phyloP scores from a whole-genome alignment of 2,329 filamentous ascomycete genomes.

The Botrytis medusae region DNA sequence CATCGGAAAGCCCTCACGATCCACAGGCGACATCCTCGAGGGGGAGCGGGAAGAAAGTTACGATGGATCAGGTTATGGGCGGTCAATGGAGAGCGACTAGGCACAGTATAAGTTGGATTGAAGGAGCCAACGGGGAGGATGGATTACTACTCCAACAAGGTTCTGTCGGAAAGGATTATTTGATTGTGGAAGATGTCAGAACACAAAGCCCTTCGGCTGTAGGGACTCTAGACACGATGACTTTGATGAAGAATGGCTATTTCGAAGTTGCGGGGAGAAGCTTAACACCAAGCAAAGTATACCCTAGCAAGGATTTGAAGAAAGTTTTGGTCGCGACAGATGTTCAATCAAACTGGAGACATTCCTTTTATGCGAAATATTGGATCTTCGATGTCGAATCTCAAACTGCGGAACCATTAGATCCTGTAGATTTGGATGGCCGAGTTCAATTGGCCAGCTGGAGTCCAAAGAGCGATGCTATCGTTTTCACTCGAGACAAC shows the following conservation, averaged over 20 bases:
- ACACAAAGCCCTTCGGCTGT: constrained; percentile 48
- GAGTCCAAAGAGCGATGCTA: constrained; percentile 81
- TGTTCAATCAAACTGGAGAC: constrained; percentile 75
- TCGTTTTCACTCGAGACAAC: constrained; percentile 89
- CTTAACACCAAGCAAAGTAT: constrained; percentile 60
- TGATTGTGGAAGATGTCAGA: constrained; percentile 85
- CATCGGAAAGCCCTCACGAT: constrained; percentile 64
- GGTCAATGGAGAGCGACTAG: constrained; percentile 64
- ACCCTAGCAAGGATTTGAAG: constrained; percentile 79
- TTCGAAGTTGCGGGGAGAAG: constrained; percentile 60
- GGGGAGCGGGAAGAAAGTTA: constrained; percentile 70
- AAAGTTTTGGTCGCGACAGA: constrained; percentile 82
- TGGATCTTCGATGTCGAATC: constrained; percentile 89
- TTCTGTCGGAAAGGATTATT: constrained; percentile 61
- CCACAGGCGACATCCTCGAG: constrained; percentile 61
- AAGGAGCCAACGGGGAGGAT: constrained; percentile 73
- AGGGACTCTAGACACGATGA: constrained; percentile 54
- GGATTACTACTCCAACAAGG: constrained; percentile 78
- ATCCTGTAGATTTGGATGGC: constrained; percentile 63
- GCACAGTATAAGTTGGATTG: constrained; percentile 74
- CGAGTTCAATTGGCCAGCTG: constrained; percentile 82
- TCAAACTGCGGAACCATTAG: constrained; percentile 73
- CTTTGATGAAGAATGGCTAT: constrained; percentile 68
- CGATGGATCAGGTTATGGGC: constrained; percentile 66
- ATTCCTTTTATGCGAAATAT: constrained; percentile 83